These are phyloP conservation scores for Penicillium desertorum DNA, from an alignment of 495 filamentous ascomycete genomes.

Conservation along the genomic window DNA sequence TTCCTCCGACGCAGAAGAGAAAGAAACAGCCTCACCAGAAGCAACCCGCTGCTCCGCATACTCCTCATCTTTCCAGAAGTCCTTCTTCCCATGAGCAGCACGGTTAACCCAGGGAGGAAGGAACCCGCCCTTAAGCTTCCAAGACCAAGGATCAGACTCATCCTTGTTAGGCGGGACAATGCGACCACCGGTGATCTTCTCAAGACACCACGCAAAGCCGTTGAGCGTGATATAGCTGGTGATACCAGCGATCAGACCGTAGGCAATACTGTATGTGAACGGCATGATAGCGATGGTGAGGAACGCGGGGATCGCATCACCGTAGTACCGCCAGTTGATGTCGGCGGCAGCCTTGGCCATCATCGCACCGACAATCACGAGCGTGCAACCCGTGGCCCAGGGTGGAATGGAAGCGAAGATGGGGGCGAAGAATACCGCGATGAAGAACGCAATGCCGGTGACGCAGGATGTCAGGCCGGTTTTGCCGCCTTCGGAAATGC, in stretches of 20 bases:
- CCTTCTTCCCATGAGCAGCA: constrained; percentile 59
- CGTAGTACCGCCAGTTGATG: constrained; percentile 81
- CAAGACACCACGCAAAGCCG: constrained; percentile 60
- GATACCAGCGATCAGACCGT: constrained; percentile 78
- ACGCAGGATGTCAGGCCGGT: constrained; percentile 79
- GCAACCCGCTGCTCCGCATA: constrained; percentile 16
- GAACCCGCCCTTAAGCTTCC: constrained; percentile 63
- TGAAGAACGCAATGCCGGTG: constrained; percentile 78
- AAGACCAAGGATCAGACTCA: constrained; percentile 73
- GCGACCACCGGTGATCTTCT: constrained; percentile 61
- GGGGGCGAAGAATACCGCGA: constrained; percentile 81
- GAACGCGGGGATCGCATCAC: constrained; percentile 78
- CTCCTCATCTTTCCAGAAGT: constrained; percentile 61
- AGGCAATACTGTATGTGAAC: constrained; percentile 81
- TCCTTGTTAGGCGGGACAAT: constrained; percentile 71
- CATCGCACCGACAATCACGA: constrained; percentile 77
- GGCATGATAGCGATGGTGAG: constrained; percentile 79
- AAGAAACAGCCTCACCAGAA: constrained; percentile 15
- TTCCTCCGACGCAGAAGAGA: constrained; percentile 18
- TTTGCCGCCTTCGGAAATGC: constrained; percentile 79
- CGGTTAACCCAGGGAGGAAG: constrained; percentile 68
- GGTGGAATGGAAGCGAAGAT: constrained; percentile 83
- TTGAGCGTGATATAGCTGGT: constrained; percentile 71
- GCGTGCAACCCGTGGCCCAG: constrained; percentile 80
- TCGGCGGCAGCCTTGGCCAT: constrained; percentile 73